Evolutionary conservation across 257 asterid species (phyloP).

Genomic region (Pogostemon cablin): DNA sequence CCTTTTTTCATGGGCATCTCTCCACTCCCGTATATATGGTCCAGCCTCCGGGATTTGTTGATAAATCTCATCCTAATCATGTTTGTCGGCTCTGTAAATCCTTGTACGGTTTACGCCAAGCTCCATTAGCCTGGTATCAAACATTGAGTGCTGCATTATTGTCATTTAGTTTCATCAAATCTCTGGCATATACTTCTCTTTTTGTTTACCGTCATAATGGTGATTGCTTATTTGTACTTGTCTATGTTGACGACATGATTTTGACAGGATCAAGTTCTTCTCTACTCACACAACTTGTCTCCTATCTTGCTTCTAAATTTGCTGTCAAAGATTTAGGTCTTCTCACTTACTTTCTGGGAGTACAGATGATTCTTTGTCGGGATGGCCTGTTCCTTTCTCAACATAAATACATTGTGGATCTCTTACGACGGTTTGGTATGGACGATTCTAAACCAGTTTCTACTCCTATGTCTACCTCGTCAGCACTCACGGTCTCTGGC

Average conservation of each 20-base stretch:
- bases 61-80: not conserved
- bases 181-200: not conserved
- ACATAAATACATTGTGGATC: not conserved
- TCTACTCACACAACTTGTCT: not conserved
- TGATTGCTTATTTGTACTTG: not conserved
- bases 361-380: not conserved
- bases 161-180: not conserved
- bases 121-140: not conserved
- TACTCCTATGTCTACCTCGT: too few relatives aligned
- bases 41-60: not conserved
- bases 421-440: not conserved
- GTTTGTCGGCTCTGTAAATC: not conserved
- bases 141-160: not conserved
- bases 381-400: not conserved
- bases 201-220: not conserved
- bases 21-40: not conserved
- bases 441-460: too few relatives aligned
- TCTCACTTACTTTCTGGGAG: not conserved
- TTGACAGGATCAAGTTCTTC: not conserved
- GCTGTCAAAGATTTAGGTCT: not conserved
- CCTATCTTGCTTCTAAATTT: not conserved
- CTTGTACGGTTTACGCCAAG: not conserved
- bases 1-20: not conserved
- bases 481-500: not conserved
- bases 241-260: not conserved